Conservation (phyloP, 1,284 basidiomycete genomes). For the Xanthoconium separans region DNA sequence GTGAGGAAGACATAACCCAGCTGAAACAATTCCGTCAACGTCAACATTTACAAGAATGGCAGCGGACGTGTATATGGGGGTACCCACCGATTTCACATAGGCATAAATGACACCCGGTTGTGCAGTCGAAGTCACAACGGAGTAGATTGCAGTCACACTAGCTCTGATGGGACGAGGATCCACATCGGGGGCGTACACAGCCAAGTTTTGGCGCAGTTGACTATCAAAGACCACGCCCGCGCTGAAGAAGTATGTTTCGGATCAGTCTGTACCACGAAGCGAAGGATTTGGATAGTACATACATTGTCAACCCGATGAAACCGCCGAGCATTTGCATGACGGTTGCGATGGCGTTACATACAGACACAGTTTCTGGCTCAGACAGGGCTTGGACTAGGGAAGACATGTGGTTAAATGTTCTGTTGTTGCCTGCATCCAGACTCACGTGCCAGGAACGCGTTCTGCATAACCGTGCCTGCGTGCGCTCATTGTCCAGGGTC, state of each 20-base stretch:
- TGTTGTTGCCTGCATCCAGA: background rate
- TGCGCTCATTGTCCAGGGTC: background rate
- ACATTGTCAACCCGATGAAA: conserved; percentile 16
- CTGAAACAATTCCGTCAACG: background rate
- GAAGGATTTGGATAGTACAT: background rate
- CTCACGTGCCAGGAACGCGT: conserved; percentile 14
- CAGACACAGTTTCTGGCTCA: conserved; percentile 5
- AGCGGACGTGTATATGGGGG: too few relatives aligned
- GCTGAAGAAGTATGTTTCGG: background rate
- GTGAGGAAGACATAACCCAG: conserved; percentile 15
- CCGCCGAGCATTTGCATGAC: conserved; percentile 21
- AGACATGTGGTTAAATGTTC: background rate
- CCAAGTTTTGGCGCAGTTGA: conserved; percentile 9
- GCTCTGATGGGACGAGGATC: conserved; percentile 9
- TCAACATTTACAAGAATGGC: background rate
- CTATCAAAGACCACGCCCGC: conserved; percentile 11
- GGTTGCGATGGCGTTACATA: conserved; percentile 10
- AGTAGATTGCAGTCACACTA: conserved; percentile 14
- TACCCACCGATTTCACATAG: conserved; percentile 13
- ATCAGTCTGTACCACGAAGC: background rate
- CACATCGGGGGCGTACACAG: conserved; percentile 10
- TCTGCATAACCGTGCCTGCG: conserved; percentile 12
- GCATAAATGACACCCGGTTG: conserved; percentile 9
- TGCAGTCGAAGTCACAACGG: background rate
- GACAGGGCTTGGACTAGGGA: conserved; percentile 13